Evolutionary conservation across 352 stramenopile genomes (phyloP).

Genomic region (Blastocystis sp.): DNA sequence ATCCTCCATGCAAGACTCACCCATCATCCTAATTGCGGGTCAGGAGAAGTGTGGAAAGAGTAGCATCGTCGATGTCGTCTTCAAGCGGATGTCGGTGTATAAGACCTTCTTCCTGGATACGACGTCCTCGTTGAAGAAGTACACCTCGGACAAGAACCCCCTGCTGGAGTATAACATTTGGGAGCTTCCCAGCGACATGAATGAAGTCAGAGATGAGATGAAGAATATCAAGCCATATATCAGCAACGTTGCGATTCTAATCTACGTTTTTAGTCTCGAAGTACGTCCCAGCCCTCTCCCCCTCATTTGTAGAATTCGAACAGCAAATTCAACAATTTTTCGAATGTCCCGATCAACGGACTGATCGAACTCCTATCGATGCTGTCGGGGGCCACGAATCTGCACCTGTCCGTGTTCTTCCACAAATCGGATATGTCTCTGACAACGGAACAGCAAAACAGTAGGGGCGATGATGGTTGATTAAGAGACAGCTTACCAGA

Average conservation of each 20-base stretch:
- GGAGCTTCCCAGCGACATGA: slow-evolving; percentile 58
- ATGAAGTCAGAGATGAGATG: slow-evolving; percentile 52
- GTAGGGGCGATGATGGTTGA: not conserved
- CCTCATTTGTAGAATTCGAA: slow-evolving; percentile 39
- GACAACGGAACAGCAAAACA: slow-evolving; percentile 50
- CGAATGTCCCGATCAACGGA: not conserved
- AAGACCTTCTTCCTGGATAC: slow-evolving; percentile 68
- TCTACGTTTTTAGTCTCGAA: slow-evolving; percentile 65
- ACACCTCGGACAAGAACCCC: slow-evolving; percentile 50
- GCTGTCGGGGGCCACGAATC: slow-evolving; percentile 21
- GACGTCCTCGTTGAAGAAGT: slow-evolving; percentile 58
- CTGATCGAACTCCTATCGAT: slow-evolving; percentile 35
- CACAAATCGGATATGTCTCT: slow-evolving; percentile 67
- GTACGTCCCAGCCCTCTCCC: not conserved
- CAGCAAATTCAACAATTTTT: slow-evolving; percentile 15
- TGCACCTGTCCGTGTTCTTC: slow-evolving; percentile 67
- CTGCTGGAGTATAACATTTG: slow-evolving; percentile 68
- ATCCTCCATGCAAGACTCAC: not conserved
- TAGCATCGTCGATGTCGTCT: slow-evolving; percentile 69
- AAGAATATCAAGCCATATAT: slow-evolving; percentile 43
- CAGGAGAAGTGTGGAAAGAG: slow-evolving; percentile 69
- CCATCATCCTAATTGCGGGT: slow-evolving; percentile 67
- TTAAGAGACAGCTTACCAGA: slow-evolving; percentile 36
- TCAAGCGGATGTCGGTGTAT: slow-evolving; percentile 67
- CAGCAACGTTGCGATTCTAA: slow-evolving; percentile 39